Evolutionary conservation across 768 basidiomycete genomes (phyloP), one percentile per base, ranked within the genome.

Genomic region (Lactarius tabidus): DNA sequence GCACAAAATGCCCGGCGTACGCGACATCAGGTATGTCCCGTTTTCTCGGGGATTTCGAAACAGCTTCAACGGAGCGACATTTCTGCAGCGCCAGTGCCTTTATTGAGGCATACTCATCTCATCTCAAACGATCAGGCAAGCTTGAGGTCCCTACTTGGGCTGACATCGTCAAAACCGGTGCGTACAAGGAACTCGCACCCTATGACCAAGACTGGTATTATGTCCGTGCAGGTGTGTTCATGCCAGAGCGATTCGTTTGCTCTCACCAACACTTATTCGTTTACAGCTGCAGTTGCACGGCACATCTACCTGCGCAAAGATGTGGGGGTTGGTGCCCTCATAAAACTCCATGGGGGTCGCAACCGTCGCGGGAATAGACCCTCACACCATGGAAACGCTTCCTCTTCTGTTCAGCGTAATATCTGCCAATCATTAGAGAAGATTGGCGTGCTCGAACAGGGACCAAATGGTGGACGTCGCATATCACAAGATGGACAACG

Each of bases 171-270:
- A 99, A 99, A 85, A 99, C 97, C 67, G 96, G 93, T 76, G 81
- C 90, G 66, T 95, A 83, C 85, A 98, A 98, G 79, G 97, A 99
- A 81, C 92, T 97, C 67, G 96, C 95, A 60, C 97, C 97, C 61
- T 98, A 98, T 81, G 94, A 98, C 79, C 91, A 93, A 51, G 97
- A 99, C 79, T 99, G 97, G 97, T 99, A 88, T 85, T 99, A 98
- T 81, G 84, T 96, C 77, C 93, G 97, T 74, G 92, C 96, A 80
- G 95, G 95, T 97, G 74, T 76, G 87, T 84, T 48, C 26, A 23
- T 6, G 33, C 18, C 31, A 26, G n/a, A 18, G 14, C 53, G 48
- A 17, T 31, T 41, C 17, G 3, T 26, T 39, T 38, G 23, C 33
- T 17, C 33, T 52, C 29, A 6, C 12, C 23, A 26, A 55, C 7